Conservation (phyloP, 2,329 filamentous ascomycete genomes). For the Pseudogymnoascus verrucosus region DNA sequence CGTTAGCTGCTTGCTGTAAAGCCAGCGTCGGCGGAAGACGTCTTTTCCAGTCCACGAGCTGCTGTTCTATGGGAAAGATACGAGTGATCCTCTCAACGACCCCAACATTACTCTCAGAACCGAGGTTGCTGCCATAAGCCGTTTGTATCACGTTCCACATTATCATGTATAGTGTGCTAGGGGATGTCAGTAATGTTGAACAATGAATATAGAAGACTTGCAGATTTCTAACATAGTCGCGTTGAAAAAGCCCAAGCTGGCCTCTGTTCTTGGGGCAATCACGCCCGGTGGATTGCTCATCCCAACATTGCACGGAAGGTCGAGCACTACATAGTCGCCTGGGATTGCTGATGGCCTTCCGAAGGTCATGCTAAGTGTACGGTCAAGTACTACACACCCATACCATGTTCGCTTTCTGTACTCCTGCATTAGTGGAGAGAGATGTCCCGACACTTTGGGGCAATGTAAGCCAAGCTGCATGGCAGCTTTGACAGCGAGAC, state of each 20-base stretch:
- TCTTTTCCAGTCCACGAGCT: slow-evolving; percentile 32
- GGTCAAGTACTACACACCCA: slow-evolving; percentile 39
- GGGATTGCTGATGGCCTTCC: slow-evolving; percentile 40
- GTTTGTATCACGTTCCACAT: slow-evolving; percentile 32
- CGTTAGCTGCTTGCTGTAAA: slow-evolving; percentile 21
- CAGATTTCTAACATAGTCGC: slow-evolving; percentile 28
- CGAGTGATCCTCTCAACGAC: slow-evolving; percentile 27
- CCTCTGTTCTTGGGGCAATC: slow-evolving; percentile 10
- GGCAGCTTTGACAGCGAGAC: slow-evolving; percentile 42
- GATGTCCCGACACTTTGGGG: slow-evolving; percentile 27
- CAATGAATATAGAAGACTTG: background rate
- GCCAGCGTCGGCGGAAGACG: slow-evolving; percentile 25
- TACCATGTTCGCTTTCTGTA: slow-evolving; percentile 42
- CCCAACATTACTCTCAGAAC: slow-evolving; percentile 23
- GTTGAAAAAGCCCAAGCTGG: slow-evolving; percentile 26
- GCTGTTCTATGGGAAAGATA: slow-evolving; percentile 32
- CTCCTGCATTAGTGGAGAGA: slow-evolving; percentile 37
- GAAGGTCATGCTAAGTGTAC: slow-evolving; percentile 44
- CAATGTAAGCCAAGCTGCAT: slow-evolving; percentile 45
- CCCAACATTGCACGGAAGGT: slow-evolving; percentile 26
- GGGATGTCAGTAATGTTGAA: background rate
- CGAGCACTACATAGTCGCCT: slow-evolving; percentile 34
- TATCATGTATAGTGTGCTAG: slow-evolving; percentile 29
- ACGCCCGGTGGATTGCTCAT: background rate
- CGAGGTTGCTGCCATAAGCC: slow-evolving; percentile 38